Conservation (phyloP, 805 yeast species). For the Candida sanyiensis region DNA sequence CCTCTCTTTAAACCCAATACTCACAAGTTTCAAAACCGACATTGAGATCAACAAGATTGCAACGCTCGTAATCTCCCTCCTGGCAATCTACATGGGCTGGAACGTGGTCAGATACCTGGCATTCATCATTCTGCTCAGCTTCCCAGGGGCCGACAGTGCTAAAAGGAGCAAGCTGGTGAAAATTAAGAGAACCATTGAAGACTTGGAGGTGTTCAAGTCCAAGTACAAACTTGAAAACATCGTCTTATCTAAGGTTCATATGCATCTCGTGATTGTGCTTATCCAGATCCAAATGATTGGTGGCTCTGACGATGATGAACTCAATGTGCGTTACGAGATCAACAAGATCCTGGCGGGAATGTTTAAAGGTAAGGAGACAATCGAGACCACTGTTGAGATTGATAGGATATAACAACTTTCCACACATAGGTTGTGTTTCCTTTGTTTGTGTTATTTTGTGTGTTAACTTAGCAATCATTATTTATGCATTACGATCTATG, state of each 20-base stretch:
- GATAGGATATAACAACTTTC: conserved; percentile 25
- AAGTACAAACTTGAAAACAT: conserved; percentile 42
- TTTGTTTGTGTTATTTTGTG: too few relatives aligned
- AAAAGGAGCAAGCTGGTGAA: conserved; percentile 32
- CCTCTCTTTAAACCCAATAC: conserved; percentile 35
- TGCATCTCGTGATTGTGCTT: conserved; percentile 52
- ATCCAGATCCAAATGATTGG: conserved; percentile 54
- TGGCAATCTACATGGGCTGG: conserved; percentile 47
- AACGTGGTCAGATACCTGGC: conserved; percentile 46
- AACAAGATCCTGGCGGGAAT: conserved; percentile 35
- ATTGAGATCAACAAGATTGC: conserved; percentile 37
- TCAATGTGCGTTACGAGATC: conserved; percentile 45
- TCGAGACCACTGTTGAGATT: conserved; percentile 42
- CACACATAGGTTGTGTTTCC: background rate
- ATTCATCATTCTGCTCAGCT: conserved; percentile 46
- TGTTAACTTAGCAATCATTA: too few relatives aligned
- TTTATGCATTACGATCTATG: background rate
- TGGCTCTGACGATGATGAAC: conserved; percentile 68
- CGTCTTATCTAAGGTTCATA: conserved; percentile 56
- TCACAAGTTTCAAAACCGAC: conserved; percentile 22
- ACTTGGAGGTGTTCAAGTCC: conserved; percentile 46
- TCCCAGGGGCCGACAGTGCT: conserved; percentile 40
- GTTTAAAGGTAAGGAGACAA: conserved; percentile 18
- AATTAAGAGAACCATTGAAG: conserved; percentile 41
- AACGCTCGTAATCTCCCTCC: conserved; percentile 38